Evolutionary conservation across 1,284 basidiomycete species (phyloP).

Genomic region (Leccinum solheimii): DNA sequence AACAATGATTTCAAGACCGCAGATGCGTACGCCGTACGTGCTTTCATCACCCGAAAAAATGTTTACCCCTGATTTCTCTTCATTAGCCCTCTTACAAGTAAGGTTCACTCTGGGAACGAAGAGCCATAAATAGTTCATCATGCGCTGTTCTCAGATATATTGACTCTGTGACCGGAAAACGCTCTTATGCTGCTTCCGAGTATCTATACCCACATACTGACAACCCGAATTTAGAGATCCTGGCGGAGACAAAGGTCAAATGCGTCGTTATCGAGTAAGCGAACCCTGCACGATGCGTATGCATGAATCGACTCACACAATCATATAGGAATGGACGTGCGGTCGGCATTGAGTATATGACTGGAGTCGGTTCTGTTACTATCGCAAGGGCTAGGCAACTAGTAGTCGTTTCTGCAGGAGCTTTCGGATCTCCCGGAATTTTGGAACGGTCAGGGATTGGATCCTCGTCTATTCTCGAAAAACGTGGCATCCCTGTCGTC

Average conservation of each 20-base stretch:
- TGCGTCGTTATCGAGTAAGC: constrained; percentile 1
- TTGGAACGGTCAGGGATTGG: constrained; percentile 43
- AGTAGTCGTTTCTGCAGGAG: constrained; percentile 20
- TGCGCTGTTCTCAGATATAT: constrained; percentile 42
- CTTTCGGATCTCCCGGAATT: constrained; percentile 24
- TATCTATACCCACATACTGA: constrained; percentile 53
- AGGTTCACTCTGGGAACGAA: neutral
- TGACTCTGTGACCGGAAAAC: constrained; percentile 47
- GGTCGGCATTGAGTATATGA: constrained; percentile 55
- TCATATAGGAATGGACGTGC: constrained; percentile 46
- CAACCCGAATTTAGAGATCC: constrained; percentile 36
- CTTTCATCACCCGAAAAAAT: neutral
- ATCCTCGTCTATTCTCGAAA: constrained; percentile 39
- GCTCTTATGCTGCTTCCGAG: constrained; percentile 57
- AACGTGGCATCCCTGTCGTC: constrained; percentile 39
- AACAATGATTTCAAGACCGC: constrained; percentile 43
- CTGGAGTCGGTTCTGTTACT: constrained; percentile 12
- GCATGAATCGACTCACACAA: neutral
- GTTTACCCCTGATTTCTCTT: neutral
- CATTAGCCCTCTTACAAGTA: neutral
- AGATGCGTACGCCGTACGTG: constrained; percentile 48
- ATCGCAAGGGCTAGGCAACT: constrained; percentile 22
- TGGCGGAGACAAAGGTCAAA: neutral
- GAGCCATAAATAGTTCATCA: neutral
- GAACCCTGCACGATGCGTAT: neutral